These are phyloP conservation scores for Pugionium cornutum DNA, from an alignment of 345 rosid genomes.

Conservation along the genomic window DNA sequence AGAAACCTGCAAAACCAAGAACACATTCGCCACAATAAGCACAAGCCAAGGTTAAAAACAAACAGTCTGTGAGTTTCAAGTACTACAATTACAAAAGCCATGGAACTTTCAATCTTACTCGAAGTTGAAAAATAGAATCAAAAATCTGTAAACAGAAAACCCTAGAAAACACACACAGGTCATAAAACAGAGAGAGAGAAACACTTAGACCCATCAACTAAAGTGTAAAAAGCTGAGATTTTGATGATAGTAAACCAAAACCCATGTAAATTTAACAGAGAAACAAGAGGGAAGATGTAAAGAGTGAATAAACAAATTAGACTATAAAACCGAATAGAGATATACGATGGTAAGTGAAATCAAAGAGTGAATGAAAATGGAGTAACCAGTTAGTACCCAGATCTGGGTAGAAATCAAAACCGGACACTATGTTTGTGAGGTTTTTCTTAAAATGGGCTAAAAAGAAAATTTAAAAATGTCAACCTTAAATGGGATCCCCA, in stretches of 20 bases:
- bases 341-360: not conserved
- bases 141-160: slow-evolving; percentile 22
- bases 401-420: slow-evolving; percentile 32
- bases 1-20: slow-evolving; percentile 33
- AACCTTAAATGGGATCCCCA: slow-evolving; percentile 5
- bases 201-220: slow-evolving; percentile 31
- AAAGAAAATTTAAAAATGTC: slow-evolving; percentile 11
- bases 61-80: not conserved
- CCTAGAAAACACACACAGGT: slow-evolving; percentile 26
- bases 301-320: not conserved
- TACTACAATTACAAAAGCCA: slow-evolving; percentile 8
- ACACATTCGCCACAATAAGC: slow-evolving; percentile 16
- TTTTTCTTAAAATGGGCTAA: slow-evolving; percentile 2
- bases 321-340: slow-evolving; percentile 7
- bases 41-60: not conserved
- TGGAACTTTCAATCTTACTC: not conserved
- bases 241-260: slow-evolving; percentile 28
- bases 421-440: slow-evolving; percentile 14
- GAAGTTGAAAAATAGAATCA: slow-evolving; percentile 9
- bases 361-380: slow-evolving; percentile 6
- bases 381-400: slow-evolving; percentile 23
- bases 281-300: slow-evolving; percentile 30
- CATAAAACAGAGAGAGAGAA: slow-evolving; percentile 16
- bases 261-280: slow-evolving; percentile 27
- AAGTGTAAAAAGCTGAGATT: slow-evolving; percentile 35